These are phyloP conservation scores for Sordariomycetes sp. DNA, from an alignment of 2,329 filamentous ascomycete genomes.

Conservation along the genomic window DNA sequence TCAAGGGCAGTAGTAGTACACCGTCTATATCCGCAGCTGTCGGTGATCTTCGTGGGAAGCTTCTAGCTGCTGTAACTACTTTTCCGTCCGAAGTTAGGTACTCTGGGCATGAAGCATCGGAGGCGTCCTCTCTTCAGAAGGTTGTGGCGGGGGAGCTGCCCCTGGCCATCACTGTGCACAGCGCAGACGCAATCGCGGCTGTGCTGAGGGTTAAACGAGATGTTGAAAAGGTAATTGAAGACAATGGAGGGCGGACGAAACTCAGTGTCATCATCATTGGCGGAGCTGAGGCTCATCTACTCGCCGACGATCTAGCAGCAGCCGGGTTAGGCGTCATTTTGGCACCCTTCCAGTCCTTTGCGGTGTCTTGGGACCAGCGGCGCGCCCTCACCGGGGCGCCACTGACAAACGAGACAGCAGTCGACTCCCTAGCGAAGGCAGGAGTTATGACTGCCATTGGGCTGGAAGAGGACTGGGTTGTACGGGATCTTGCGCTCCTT, in stretches of 20 bases:
- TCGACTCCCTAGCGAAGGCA: conserved; percentile 42
- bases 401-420: conserved; percentile 48
- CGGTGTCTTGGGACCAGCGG: conserved; percentile 44
- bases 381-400: conserved; percentile 51
- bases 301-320: conserved; percentile 42
- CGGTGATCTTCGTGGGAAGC: conserved; percentile 34
- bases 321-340: conserved; percentile 47
- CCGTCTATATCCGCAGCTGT: conserved; percentile 41
- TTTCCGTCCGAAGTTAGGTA: conserved; percentile 20
- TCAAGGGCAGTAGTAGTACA: conserved; percentile 26
- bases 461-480: conserved; percentile 47
- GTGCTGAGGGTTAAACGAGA: conserved; percentile 43
- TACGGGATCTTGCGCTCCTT: conserved; percentile 43
- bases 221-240: conserved; percentile 25
- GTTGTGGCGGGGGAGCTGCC: conserved; percentile 40
- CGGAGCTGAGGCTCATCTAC: conserved; percentile 47
- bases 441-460: conserved; percentile 46
- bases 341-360: conserved; percentile 41
- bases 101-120: conserved; percentile 21
- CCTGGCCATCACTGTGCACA: conserved; percentile 45
- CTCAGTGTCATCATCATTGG: conserved; percentile 44
- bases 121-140: conserved; percentile 28
- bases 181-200: conserved; percentile 49
- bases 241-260: conserved; percentile 8
- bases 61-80: conserved; percentile 32